Evolutionary conservation across 2,329 filamentous ascomycete genomes (phyloP), one percentile per base, ranked within the genome.

Genomic region (Ophiostoma sp.): DNA sequence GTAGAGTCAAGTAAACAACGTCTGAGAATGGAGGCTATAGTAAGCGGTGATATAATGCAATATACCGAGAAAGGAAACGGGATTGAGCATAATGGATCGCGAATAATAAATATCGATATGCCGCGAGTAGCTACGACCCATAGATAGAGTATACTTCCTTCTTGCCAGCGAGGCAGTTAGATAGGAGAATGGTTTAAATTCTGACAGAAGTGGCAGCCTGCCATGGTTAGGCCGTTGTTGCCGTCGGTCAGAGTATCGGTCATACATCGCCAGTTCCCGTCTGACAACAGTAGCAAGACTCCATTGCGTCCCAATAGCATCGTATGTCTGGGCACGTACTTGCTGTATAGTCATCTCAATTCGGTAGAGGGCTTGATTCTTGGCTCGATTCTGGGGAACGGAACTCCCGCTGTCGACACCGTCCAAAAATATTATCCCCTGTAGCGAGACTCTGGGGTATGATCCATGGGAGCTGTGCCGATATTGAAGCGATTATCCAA

Each of bases 401-500:
- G 52, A 27, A 57, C 23, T 27, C n/a, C 23, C 52, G 52, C 52
- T 57, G 52, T 4, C 10, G 8, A 23, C 13, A 10, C 23, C 27
- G 52, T 13, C n/a, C 23, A 27, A 13, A n/a, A 23, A 2, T 13
- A 15, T 27, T 13, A 1, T 48, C 17, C 23, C 52, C 23, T 31
- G 52, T 33, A 52, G 35, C 48, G 65, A 62, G 35, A 64, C 35
- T 67, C 66, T 64, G 66, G 66, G 54, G 65, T 68, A 39, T 64
- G 69, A 68, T 31, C n/a, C 52, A 57, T 57, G 52, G 23, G 52
- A 57, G 23, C 52, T 17, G 52, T 57, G 10, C 52, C 52, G 52
- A 65, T 65, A 17, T 67, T 62, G 62, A 48, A 23, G 36, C 10
- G 68, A 52, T 70, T 70, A 70, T 64, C 69, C 69, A 68, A 36